Evolutionary conservation across 306 rosid genomes (phyloP).

Genomic region (Trichosanthes cucumerina): DNA sequence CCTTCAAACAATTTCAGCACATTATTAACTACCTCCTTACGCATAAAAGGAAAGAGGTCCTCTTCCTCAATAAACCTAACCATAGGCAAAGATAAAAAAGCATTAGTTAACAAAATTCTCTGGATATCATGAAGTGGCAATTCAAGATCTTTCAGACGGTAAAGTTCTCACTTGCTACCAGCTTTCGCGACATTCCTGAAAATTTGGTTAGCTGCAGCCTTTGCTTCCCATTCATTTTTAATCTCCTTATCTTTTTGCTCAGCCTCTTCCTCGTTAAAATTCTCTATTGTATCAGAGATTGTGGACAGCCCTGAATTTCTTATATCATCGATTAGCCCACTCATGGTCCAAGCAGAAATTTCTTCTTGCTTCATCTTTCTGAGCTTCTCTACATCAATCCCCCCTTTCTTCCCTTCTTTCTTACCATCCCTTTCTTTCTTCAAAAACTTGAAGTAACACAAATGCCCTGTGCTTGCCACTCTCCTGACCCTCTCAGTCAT

Average conservation of each 20-base stretch:
- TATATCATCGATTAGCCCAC: slow-evolving; percentile 54
- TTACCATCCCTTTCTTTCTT: slow-evolving; percentile 18
- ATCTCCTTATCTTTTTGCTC: too few relatives aligned
- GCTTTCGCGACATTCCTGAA: slow-evolving; percentile 62
- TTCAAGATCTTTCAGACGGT: not conserved
- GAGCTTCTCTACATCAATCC: slow-evolving; percentile 72
- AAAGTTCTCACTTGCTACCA: slow-evolving; percentile 41
- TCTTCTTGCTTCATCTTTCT: slow-evolving; percentile 60
- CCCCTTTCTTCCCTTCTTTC: slow-evolving; percentile 44
- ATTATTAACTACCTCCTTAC: slow-evolving; percentile 50
- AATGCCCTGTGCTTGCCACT: slow-evolving; percentile 23
- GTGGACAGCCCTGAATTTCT: slow-evolving; percentile 58
- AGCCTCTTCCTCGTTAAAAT: slow-evolving; percentile 33
- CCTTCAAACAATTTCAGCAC: slow-evolving; percentile 65
- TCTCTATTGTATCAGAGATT: slow-evolving; percentile 36
- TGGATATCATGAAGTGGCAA: not conserved
- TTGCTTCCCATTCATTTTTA: slow-evolving; percentile 70
- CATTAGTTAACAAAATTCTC: slow-evolving; percentile 12
- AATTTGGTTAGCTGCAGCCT: slow-evolving; percentile 53
- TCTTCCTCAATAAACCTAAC: slow-evolving; percentile 65
- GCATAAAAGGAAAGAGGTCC: slow-evolving; percentile 64
- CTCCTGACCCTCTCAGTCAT: slow-evolving; percentile 35
- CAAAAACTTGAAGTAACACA: slow-evolving; percentile 37
- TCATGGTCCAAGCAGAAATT: slow-evolving; percentile 90
- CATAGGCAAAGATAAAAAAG: not conserved